These are phyloP conservation scores for Solanum sejunctum DNA, from an alignment of 257 asterid genomes.

Conservation along the genomic window DNA sequence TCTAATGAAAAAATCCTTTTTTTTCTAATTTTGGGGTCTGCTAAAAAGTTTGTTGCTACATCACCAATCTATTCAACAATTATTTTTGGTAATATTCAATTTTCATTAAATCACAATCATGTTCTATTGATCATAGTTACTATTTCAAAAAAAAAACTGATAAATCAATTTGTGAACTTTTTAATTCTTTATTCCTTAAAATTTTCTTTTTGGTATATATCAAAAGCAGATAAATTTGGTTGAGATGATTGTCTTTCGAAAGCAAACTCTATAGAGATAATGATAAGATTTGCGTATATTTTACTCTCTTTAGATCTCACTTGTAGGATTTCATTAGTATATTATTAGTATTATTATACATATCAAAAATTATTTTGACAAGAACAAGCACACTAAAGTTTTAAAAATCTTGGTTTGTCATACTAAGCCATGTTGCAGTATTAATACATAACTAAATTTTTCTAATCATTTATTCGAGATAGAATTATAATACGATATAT, in stretches of 20 bases:
- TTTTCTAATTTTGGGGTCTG: background rate
- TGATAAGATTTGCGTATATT: too few species aligned
- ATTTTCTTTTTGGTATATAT: background rate
- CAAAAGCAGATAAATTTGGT: too few species aligned
- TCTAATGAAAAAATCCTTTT: background rate
- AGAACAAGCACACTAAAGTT: background rate
- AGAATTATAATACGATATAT: background rate
- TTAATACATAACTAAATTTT: background rate
- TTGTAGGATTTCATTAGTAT: too few species aligned
- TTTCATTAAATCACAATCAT: background rate
- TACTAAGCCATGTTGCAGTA: background rate
- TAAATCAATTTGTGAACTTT: background rate
- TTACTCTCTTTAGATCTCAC: too few species aligned
- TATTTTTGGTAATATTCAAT: background rate
- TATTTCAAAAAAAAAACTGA: background rate
- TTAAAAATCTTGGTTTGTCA: background rate
- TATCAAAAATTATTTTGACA: background rate
- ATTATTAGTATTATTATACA: too few species aligned
- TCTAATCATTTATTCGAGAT: background rate
- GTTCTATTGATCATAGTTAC: background rate
- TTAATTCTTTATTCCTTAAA: background rate
- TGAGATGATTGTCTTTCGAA: too few species aligned
- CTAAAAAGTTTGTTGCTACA: background rate
- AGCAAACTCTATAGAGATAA: too few species aligned
- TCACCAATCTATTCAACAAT: background rate